Percentiles rank a stretch among this genome's conserved stretches.
Conservation (phyloP, 73 alveolate species). For the Paramecium tetraurelia region DNA sequence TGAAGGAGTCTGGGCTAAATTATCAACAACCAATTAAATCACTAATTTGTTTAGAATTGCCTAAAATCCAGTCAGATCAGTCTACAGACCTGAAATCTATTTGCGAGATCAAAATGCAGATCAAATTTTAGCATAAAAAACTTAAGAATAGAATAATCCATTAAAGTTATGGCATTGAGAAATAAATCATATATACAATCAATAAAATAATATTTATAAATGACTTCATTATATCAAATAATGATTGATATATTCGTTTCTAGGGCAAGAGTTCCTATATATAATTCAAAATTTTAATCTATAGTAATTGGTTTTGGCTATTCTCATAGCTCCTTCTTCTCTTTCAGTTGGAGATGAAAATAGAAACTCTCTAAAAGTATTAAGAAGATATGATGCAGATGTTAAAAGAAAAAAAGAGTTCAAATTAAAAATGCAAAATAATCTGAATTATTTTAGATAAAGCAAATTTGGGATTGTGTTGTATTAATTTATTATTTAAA, state of each 20-base stretch:
- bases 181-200: not conserved
- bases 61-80: conserved; percentile 8
- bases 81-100: conserved; percentile 12
- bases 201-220: not conserved
- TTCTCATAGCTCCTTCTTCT: not conserved
- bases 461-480: too few relatives aligned
- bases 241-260: not conserved
- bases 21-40: not conserved
- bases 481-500: too few relatives aligned
- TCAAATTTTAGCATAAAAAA: not conserved
- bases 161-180: not conserved
- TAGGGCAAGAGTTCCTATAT: not conserved
- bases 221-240: not conserved
- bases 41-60: conserved; percentile 18
- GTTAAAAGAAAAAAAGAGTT: not conserved
- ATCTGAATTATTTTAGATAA: not conserved
- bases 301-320: not conserved
- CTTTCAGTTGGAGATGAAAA: not conserved
- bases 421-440: not conserved
- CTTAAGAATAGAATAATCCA: not conserved
- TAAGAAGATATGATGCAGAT: not conserved
- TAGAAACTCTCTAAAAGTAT: not conserved
- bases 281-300: not conserved
- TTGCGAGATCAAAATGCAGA: conserved; percentile 13
- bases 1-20: conserved; percentile 19